Evolutionary conservation across 805 yeast species (phyloP).

Genomic region (Blastobotrys terrestris): DNA sequence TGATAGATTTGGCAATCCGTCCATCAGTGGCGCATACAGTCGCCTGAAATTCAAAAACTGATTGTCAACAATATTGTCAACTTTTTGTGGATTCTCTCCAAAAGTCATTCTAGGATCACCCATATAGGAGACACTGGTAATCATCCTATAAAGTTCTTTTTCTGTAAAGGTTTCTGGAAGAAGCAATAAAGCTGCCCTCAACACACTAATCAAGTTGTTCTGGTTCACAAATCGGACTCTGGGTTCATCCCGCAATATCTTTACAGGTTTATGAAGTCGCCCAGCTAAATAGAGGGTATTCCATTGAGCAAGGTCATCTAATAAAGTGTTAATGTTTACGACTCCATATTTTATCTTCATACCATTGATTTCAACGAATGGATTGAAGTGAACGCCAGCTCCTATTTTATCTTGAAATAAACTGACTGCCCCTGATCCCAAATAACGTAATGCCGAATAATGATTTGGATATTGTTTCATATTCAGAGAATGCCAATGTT

Average conservation of each 20-base stretch:
- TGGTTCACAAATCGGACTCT: conserved; percentile 63
- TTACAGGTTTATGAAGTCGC: conserved; percentile 89
- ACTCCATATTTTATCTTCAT: conserved; percentile 79
- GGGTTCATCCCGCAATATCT: conserved; percentile 59
- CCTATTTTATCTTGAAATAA: conserved; percentile 56
- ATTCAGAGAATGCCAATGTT: conserved; percentile 72
- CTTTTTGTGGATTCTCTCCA: conserved; percentile 90
- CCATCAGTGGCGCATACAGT: conserved; percentile 65
- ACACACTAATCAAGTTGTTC: conserved; percentile 70
- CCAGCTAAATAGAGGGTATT: conserved; percentile 83
- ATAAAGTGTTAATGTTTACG: conserved; percentile 53
- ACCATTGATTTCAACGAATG: conserved; percentile 64
- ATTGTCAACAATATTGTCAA: conserved; percentile 73
- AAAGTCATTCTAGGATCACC: conserved; percentile 86
- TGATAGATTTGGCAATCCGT: conserved; percentile 35
- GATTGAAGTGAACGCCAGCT: conserved; percentile 92
- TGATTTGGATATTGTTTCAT: conserved; percentile 62
- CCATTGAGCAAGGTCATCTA: conserved; percentile 79
- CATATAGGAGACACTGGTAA: conserved; percentile 74
- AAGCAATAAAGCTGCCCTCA: conserved; percentile 58
- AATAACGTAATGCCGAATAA: conserved; percentile 59
- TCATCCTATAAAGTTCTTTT: conserved; percentile 62
- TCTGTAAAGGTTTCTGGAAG: conserved; percentile 49
- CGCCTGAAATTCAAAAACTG: conserved; percentile 63
- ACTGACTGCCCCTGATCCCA: conserved; percentile 56